phyloP scores from a whole-genome alignment of 129 eudicot genomes.

The Scalesia atractyloides region DNA sequence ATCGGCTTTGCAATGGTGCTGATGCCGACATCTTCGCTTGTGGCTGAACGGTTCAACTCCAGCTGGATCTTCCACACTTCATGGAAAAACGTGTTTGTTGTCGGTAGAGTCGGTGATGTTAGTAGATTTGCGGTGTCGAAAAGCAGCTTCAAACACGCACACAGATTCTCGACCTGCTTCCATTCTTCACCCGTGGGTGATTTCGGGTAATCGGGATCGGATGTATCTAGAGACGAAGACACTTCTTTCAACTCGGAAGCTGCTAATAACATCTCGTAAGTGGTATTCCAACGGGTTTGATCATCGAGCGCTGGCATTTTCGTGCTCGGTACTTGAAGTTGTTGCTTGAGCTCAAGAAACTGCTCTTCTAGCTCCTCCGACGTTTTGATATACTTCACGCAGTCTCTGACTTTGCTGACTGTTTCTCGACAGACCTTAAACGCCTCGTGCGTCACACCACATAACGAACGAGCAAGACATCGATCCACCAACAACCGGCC shows the following conservation, averaged over 20 bases:
- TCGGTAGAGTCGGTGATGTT: slow-evolving; percentile 23
- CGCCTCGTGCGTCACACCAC: slow-evolving; percentile 60
- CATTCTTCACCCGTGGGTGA: slow-evolving; percentile 67
- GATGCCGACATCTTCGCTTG: slow-evolving; percentile 34
- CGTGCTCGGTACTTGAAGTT: slow-evolving; percentile 79
- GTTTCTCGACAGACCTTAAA: slow-evolving; percentile 43
- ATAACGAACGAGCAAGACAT: slow-evolving; percentile 74
- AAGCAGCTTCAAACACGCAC: slow-evolving; percentile 55
- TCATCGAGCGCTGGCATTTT: slow-evolving; percentile 62
- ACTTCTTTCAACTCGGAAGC: slow-evolving; percentile 85
- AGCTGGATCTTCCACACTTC: slow-evolving; percentile 36
- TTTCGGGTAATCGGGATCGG: slow-evolving; percentile 66
- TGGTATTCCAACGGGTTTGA: slow-evolving; percentile 76
- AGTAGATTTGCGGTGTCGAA: slow-evolving; percentile 68
- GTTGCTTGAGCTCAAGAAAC: slow-evolving; percentile 65
- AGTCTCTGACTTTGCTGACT: slow-evolving; percentile 63
- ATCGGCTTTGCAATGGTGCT: slow-evolving; percentile 51
- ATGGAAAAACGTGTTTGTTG: slow-evolving; percentile 30
- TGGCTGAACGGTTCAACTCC: slow-evolving; percentile 16
- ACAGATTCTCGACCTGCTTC: slow-evolving; percentile 57
- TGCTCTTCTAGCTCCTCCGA: slow-evolving; percentile 77
- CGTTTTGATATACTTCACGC: slow-evolving; percentile 86
- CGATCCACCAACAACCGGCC: slow-evolving; percentile 62
- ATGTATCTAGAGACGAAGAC: slow-evolving; percentile 72
- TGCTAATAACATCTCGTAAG: slow-evolving; percentile 75